Evolutionary conservation across 345 rosid species (phyloP), one percentile per base, ranked within the genome.

Genomic region (rapeseed (Brassica napus)): DNA sequence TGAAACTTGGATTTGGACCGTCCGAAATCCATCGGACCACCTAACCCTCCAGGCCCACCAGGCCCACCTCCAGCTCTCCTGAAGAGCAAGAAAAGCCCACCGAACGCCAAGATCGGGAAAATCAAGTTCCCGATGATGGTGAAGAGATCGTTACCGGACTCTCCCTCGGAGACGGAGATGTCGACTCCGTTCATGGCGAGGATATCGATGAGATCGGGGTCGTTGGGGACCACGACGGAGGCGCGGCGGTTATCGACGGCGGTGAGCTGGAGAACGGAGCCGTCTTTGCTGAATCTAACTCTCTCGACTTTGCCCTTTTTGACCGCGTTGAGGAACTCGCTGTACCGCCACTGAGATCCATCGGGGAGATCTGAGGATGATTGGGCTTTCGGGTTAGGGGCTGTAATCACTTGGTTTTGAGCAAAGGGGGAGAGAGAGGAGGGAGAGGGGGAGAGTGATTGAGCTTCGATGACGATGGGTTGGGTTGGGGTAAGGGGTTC

Each of bases 21-120:
- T 65, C 97, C 94, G 9, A 89, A 89, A 77, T 89, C 94, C 97
- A 91, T 89, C 0, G 97, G 97, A 44, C 97, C 97, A 3, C 97
- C 97, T 1, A 91, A 77, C 14, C 97, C 94, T 0, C 97, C 97
- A 9, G 97, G 92, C 0, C 97, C 97, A 1, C 94, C 97, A 0
- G 93, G 87, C 11, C 97, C 94, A 0, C 94, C 97, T 0, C 62
- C 61, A 30, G 86, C 84, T 60, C 90, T 82, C 57, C 92, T 86
- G 82, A 90, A 90, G 2, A 89, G 85, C 55, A 89, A 72, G 65
- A 87, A 90, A 72, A 90, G 78, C 1, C 95, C 95, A 10, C 90
- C 92, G 26, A 89, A 89, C 1, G 92, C 90, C 24, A 90, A 81
- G 35, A 90, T 15, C 1, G 95, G 95, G 65, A 90, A 90, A 11